Percentiles rank a stretch among this genome's conserved stretches.
phyloP scores from a whole-genome alignment of 192 early-diverging fungal genomes.

The Funneliformis mosseae region DNA sequence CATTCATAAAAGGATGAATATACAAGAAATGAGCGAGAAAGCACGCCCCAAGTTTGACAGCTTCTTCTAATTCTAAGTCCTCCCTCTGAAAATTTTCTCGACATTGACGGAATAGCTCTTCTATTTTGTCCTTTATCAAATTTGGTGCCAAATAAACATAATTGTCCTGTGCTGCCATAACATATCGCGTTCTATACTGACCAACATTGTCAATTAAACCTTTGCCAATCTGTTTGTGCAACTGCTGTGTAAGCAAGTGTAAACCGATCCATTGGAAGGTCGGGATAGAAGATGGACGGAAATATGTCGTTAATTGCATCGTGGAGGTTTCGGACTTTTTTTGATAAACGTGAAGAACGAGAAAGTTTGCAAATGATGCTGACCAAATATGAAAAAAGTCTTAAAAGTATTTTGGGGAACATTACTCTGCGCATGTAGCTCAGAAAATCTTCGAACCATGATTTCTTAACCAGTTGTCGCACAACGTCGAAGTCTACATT shows the following conservation, averaged over 20 bases:
- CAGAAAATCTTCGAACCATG: neutral
- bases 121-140: conserved; percentile 27
- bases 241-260: conserved; percentile 9
- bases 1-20: conserved; percentile 28
- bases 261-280: conserved; percentile 18
- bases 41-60: conserved; percentile 22
- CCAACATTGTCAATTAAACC: conserved; percentile 19
- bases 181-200: conserved; percentile 26
- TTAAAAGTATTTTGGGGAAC: neutral
- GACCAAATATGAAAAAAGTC: conserved; percentile 6
- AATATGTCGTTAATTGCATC: conserved; percentile 8
- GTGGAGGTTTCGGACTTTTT: conserved; percentile 15
- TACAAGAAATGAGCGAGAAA: conserved; percentile 30
- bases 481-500: neutral
- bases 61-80: conserved; percentile 29
- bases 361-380: neutral
- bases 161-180: conserved; percentile 27
- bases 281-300: conserved; percentile 16
- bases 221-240: conserved; percentile 28
- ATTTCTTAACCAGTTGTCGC: conserved; percentile 14
- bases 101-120: conserved; percentile 31
- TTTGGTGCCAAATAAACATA: conserved; percentile 32
- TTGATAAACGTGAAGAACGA: neutral
- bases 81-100: conserved; percentile 22
- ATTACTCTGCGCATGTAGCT: neutral